phyloP scores from a whole-genome alignment of 2,329 filamentous ascomycete genomes.

The Setomelanomma holmii region DNA sequence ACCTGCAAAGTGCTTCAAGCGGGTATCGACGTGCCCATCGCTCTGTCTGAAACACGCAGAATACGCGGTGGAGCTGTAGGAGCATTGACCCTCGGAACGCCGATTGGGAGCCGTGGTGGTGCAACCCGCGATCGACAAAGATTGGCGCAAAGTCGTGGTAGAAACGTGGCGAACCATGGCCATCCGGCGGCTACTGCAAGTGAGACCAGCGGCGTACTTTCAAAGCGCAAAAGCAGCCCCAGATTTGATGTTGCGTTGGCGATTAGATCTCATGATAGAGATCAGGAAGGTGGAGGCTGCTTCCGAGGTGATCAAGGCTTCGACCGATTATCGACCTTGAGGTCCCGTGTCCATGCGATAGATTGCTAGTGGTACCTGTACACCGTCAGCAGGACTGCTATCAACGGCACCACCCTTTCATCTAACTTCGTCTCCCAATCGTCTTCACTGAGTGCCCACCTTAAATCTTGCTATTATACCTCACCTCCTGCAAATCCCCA shows the following conservation, averaged over 20 bases:
- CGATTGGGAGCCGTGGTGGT: neutral
- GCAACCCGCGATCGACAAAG: slow-evolving; percentile 2
- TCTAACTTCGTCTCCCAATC: slow-evolving; percentile 4
- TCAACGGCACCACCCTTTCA: neutral
- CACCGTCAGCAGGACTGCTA: slow-evolving; percentile 8
- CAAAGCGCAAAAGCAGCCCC: neutral
- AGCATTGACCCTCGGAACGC: neutral
- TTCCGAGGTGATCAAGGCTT: neutral
- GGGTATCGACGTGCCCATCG: neutral
- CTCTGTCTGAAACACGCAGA: neutral
- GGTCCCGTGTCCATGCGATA: slow-evolving; percentile 5
- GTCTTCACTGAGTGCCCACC: neutral
- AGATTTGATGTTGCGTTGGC: neutral
- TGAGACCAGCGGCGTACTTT: neutral
- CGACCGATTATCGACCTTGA: neutral
- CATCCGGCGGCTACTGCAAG: slow-evolving; percentile 3
- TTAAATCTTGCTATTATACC: neutral
- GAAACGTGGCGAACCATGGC: slow-evolving; percentile 15
- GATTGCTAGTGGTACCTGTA: slow-evolving; percentile 1
- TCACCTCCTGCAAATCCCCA: slow-evolving; percentile 18
- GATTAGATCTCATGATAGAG: neutral
- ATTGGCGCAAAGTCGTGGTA: slow-evolving; percentile 5
- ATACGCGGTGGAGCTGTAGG: too few species aligned
- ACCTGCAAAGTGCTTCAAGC: neutral
- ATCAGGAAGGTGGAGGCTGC: neutral